Conservation (phyloP, 495 filamentous ascomycete genomes). For the Aspergillus panamensis region DNA sequence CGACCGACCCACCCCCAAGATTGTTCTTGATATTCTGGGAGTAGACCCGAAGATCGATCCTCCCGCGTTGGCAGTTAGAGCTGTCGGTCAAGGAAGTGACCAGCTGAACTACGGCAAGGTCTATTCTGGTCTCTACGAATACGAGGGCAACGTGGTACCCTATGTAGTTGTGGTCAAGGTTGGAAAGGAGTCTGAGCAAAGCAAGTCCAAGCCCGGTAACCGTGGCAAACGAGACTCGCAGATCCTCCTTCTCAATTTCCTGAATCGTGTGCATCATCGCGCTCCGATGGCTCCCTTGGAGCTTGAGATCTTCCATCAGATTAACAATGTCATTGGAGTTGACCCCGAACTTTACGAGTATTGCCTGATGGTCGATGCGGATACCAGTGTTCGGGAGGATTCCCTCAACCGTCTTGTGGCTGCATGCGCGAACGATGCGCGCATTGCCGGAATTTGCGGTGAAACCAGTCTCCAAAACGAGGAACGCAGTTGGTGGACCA, state of each 20-base stretch:
- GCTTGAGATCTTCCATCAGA: slow-evolving; percentile 97
- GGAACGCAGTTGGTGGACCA: slow-evolving; percentile 93
- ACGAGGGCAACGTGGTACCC: slow-evolving; percentile 93
- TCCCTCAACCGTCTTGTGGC: slow-evolving; percentile 89
- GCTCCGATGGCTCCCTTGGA: slow-evolving; percentile 92
- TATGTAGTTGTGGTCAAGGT: slow-evolving; percentile 96
- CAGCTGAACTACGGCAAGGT: slow-evolving; percentile 98
- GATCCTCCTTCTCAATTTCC: slow-evolving; percentile 77
- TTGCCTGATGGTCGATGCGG: slow-evolving; percentile 94
- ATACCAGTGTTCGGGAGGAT: slow-evolving; percentile 92
- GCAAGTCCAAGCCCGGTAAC: slow-evolving; percentile 91
- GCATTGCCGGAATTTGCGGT: slow-evolving; percentile 95
- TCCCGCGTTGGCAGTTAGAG: slow-evolving; percentile 86
- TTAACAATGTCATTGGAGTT: slow-evolving; percentile 98
- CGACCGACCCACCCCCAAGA: slow-evolving; percentile 94
- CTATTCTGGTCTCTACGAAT: slow-evolving; percentile 97
- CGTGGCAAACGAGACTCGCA: slow-evolving; percentile 98
- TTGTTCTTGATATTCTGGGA: slow-evolving; percentile 93
- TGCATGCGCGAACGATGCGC: slow-evolving; percentile 87
- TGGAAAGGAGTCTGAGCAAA: slow-evolving; percentile 92
- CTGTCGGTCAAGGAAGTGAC: slow-evolving; percentile 82
- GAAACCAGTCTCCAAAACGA: slow-evolving; percentile 97
- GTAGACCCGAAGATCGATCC: slow-evolving; percentile 97
- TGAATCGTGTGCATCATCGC: slow-evolving; percentile 95
- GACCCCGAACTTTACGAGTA: slow-evolving; percentile 98